Base-by-base conservation (phyloP, 148 eudicot genomes). In the Cornus suecica region DNA sequence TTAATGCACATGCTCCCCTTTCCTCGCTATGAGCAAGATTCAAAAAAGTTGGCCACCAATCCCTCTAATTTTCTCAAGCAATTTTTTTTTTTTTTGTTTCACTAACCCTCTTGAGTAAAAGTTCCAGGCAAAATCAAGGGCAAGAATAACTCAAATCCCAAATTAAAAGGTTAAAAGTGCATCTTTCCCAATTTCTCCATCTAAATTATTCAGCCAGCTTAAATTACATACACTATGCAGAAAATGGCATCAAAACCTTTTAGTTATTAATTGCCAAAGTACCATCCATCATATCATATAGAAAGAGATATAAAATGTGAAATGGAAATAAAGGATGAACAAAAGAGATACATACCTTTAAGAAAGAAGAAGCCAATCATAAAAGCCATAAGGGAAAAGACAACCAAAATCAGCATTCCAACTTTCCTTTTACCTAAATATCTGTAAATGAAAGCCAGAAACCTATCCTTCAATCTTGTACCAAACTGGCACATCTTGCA, bases 391-490 rank as follows among this genome's bases (percentile, higher is more conserved):
- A 84, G 68, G 37, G 94, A 90, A 65, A 90, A 81, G 42, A 66
- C 82, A 79, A 78, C 83, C 87, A 94, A 84, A 77, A 91, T 77
- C 90, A 87, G 79, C 98, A 94, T 88, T 65, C 86, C 91, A 66
- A 91, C 85, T 78, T 86, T 90, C 69, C 87, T 85, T 65, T 94
- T 78, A 54, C 90, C 83, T 32, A 90, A 74, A 63, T 72, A 76
- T 80, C 92, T 88, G 74, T 71, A 86, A 27, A 87, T 23, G 74
- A 63, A 83, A n/a, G 87, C 79, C 28, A 84, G 74, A 78, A 80
- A 77, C 77, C 85, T 91, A 73, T 91, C 98, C 83, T 94, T 94
- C 83, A 91, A 94, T 76, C 97, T 84, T n/a, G 78, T 68, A 81
- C 85, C 81, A 54, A 92, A 82, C 77, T 88, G 83, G 41, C 66